These are phyloP conservation scores for Knoxia roxburghii DNA, from an alignment of 257 asterid genomes.

Conservation along the genomic window DNA sequence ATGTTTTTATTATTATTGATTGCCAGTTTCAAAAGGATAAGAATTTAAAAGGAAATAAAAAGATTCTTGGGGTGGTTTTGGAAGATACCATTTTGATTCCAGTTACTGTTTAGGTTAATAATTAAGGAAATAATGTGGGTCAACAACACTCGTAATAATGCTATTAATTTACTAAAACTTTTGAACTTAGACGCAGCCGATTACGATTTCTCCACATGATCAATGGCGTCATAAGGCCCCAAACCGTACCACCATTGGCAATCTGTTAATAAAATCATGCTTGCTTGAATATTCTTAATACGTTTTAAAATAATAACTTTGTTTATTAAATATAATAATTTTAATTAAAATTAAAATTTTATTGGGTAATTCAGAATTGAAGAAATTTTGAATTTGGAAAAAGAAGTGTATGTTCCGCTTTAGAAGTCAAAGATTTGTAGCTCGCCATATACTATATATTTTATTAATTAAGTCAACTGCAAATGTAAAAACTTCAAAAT, in stretches of 20 bases:
- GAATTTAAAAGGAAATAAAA: too few relatives aligned
- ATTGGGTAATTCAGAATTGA: too few relatives aligned
- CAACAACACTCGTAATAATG: not conserved
- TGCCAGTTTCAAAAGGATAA: too few relatives aligned
- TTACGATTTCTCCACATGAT: conserved; percentile 6
- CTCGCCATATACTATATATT: too few relatives aligned
- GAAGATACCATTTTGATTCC: conserved; percentile 16
- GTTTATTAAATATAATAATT: too few relatives aligned
- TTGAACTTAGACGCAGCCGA: not conserved
- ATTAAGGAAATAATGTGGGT: not conserved
- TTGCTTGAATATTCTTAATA: not conserved
- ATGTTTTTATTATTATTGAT: too few relatives aligned
- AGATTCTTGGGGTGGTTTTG: not conserved
- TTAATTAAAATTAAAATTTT: too few relatives aligned
- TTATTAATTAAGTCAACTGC: conserved; percentile 1
- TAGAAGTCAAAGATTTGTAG: too few relatives aligned
- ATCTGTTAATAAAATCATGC: not conserved
- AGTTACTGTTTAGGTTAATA: conserved; percentile 8
- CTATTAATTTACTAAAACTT: not conserved
- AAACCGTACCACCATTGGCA: not conserved
- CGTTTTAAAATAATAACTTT: too few relatives aligned
- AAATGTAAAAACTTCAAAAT: not conserved
- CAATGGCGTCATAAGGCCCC: conserved; percentile 1
- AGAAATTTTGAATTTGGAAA: too few relatives aligned
- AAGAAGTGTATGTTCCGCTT: too few relatives aligned